Conservation (phyloP, 1,139 yeast genomes). For the Hansenula sp. region DNA sequence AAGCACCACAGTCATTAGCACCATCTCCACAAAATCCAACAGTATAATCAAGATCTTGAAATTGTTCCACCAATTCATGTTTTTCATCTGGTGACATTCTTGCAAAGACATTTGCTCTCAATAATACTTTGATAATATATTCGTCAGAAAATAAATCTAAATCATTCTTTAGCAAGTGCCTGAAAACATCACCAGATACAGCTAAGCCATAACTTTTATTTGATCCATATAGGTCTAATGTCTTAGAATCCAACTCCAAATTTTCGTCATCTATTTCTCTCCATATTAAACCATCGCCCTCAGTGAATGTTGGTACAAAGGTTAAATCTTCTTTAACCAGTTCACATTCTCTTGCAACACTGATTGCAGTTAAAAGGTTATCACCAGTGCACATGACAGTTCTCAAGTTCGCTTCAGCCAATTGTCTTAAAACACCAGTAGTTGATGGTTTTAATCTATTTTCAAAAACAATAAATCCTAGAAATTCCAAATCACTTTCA, state of each 20-base stretch:
- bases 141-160: constrained; percentile 29
- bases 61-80: constrained; percentile 86
- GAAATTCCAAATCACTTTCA: constrained; percentile 65
- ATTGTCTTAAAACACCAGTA: constrained; percentile 50
- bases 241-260: constrained; percentile 52
- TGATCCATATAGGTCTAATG: constrained; percentile 35
- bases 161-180: constrained; percentile 60
- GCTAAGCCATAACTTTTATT: constrained; percentile 61
- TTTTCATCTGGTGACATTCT: constrained; percentile 99
- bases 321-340: constrained; percentile 50
- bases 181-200: constrained; percentile 87
- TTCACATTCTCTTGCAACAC: constrained; percentile 85
- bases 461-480: constrained; percentile 91
- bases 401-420: constrained; percentile 66
- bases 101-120: constrained; percentile 80
- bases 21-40: constrained; percentile 99
- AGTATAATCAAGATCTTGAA: constrained; percentile 82
- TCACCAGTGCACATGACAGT: constrained; percentile 98
- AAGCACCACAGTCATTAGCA: constrained; percentile 96
- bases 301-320: constrained; percentile 63
- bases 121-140: constrained; percentile 54
- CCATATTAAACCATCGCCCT: constrained; percentile 43
- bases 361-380: constrained; percentile 87
- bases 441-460: constrained; percentile 79
- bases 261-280: constrained; percentile 57